phyloP scores from a whole-genome alignment of 176 grass and related monocot genomes.

The Hordeum marinum region DNA sequence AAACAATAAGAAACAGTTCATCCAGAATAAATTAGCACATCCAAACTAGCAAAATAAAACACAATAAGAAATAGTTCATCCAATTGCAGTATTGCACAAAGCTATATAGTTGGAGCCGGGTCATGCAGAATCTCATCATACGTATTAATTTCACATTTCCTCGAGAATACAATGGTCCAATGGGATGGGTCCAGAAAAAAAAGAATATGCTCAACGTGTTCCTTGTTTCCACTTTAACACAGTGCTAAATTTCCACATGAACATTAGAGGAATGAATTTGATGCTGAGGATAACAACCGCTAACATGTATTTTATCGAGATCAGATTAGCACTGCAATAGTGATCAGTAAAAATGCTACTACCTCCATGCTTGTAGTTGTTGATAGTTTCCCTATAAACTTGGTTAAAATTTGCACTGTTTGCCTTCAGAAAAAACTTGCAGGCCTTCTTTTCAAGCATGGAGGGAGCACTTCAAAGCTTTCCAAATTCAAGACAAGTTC shows the following conservation, averaged over 20 bases:
- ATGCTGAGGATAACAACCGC: not conserved
- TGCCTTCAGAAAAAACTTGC: not conserved
- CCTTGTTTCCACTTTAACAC: not conserved
- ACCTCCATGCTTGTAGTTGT: not conserved
- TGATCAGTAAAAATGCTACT: not conserved
- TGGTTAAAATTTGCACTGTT: not conserved
- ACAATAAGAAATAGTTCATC: not conserved
- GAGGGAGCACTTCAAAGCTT: not conserved
- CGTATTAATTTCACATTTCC: not conserved
- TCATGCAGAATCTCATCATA: not conserved
- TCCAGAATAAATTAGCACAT: conserved; percentile 7
- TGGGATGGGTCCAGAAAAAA: not conserved
- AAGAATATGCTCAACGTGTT: not conserved
- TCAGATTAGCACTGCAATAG: not conserved
- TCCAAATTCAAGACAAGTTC: not conserved
- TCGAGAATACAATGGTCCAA: not conserved
- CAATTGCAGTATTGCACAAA: conserved; percentile 8
- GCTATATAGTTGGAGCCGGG: not conserved
- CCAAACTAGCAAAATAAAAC: not conserved
- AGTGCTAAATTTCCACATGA: not conserved
- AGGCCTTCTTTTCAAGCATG: not conserved
- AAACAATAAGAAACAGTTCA: not conserved
- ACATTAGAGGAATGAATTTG: not conserved
- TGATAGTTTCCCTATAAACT: not conserved
- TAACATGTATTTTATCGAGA: not conserved